Base-by-base conservation (phyloP, 2,329 filamentous ascomycete genomes). In the Botryotinia globosa region DNA sequence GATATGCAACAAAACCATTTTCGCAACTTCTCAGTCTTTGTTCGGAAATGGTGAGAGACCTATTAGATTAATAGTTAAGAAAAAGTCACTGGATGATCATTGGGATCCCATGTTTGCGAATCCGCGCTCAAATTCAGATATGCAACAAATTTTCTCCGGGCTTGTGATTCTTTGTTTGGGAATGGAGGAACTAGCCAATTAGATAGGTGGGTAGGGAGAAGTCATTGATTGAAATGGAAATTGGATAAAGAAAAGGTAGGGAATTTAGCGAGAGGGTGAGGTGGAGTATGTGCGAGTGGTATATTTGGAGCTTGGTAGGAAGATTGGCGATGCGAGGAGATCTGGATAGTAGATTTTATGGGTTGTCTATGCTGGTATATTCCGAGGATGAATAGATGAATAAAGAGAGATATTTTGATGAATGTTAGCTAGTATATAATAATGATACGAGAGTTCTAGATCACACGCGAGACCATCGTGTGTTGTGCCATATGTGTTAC, bases 1-100 rank as follows among this genome's bases (percentile, higher is more conserved):
- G 65, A 67, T 2, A 32, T 67, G 65, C 65, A 67, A 67, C 65
- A 67, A 56, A 25, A 25, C 16, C 9, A 16, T n/a, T 67, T 67
- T 8, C 0, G 0, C 12, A 6, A 42, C 6, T 32, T 9, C 4
- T 18, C 6, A 4, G 39, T 45, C 48, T 67, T 67, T 67, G 18
- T 67, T n/a, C 1, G 4, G 48, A 29, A 16, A 7, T 2, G n/a
- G 20, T 1, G 3, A 6, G 39, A 20, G 18, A 32, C 37, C n/a
- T 44, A 56, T 56, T 20, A 32, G 22, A 9, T 42, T 4, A 0
- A 3, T 32, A 22, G 18, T 18, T 7, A 9, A 4, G n/a, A n/a
- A 42, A 1, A 32, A 42, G 48, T 56, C 64, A 32, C n/a, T 56
- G 10, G 34, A 32, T 42, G 7, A 2, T 54, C 6, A 34, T 22